A percentile compares a stretch with the other conserved stretches of the same genome.
Conservation (phyloP, 2,329 filamentous ascomycete genomes). For the Gnomoniopsis sp. region DNA sequence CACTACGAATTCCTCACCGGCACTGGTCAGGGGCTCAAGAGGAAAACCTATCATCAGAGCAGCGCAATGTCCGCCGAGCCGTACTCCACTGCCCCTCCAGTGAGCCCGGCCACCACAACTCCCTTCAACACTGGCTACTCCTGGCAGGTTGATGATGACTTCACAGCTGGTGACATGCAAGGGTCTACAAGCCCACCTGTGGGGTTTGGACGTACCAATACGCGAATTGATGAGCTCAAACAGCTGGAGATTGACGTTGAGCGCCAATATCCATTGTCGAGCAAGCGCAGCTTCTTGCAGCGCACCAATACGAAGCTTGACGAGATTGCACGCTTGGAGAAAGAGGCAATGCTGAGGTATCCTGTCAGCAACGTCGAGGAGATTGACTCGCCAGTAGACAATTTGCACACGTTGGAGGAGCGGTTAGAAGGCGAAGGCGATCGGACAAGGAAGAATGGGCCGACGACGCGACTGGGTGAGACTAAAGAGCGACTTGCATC, state of each 20-base stretch:
- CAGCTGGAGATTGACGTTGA: conserved; percentile 31
- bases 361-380: neutral
- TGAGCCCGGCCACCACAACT: conserved; percentile 21
- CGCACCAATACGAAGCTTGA: conserved; percentile 17
- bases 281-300: neutral
- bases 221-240: conserved; percentile 33
- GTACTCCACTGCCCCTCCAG: conserved; percentile 18
- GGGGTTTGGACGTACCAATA: conserved; percentile 33
- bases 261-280: conserved; percentile 13
- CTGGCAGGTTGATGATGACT: conserved; percentile 56
- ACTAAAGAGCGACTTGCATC: conserved; percentile 46
- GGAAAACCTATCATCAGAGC: neutral
- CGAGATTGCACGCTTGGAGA: conserved; percentile 19
- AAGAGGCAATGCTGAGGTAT: conserved; percentile 8
- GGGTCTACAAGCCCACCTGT: conserved; percentile 55
- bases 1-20: conserved; percentile 1
- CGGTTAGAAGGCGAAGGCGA: neutral
- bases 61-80: neutral
- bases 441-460: conserved; percentile 42
- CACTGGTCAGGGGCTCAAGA: neutral
- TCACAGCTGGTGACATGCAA: conserved; percentile 54
- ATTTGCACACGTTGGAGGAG: neutral
- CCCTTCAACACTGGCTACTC: conserved; percentile 45
- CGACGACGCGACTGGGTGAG: conserved; percentile 49
- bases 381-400: neutral